phyloP scores from a whole-genome alignment of 352 stramenopile genomes.

The Thalassiosira livingstoniorum region DNA sequence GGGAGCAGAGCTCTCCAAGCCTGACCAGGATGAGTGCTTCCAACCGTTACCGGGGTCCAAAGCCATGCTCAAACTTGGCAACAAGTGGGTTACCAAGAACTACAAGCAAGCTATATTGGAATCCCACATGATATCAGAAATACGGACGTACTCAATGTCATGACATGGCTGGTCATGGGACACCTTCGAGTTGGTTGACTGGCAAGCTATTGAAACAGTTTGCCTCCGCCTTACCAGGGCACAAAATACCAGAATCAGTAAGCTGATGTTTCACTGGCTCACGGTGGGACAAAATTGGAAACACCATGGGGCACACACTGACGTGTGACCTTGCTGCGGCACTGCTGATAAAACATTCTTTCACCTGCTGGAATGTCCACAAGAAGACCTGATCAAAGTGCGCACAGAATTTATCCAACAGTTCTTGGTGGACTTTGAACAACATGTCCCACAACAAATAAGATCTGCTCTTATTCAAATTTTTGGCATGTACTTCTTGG shows the following conservation, averaged over 20 bases:
- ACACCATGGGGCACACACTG: background rate
- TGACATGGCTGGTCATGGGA: background rate
- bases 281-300: slow-evolving; percentile 7
- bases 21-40: background rate
- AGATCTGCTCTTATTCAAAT: too few species aligned
- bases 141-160: background rate
- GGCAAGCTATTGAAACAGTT: background rate
- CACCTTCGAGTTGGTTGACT: background rate
- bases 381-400: background rate
- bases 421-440: too few species aligned
- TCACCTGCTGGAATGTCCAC: background rate
- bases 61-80: background rate
- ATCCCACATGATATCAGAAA: background rate
- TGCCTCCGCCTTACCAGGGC: background rate
- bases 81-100: background rate
- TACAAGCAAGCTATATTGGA: background rate
- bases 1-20: background rate
- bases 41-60: background rate
- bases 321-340: slow-evolving; percentile 6
- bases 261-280: slow-evolving; percentile 10
- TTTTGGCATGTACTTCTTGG: too few species aligned
- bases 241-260: background rate
- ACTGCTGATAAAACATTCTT: slow-evolving; percentile 2
- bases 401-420: too few species aligned
- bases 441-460: too few species aligned